Percentiles rank a stretch among this genome's conserved stretches.
Evolutionary conservation across 768 basidiomycete species (phyloP).

Genomic region (Sistotremastrum suecicum): DNA sequence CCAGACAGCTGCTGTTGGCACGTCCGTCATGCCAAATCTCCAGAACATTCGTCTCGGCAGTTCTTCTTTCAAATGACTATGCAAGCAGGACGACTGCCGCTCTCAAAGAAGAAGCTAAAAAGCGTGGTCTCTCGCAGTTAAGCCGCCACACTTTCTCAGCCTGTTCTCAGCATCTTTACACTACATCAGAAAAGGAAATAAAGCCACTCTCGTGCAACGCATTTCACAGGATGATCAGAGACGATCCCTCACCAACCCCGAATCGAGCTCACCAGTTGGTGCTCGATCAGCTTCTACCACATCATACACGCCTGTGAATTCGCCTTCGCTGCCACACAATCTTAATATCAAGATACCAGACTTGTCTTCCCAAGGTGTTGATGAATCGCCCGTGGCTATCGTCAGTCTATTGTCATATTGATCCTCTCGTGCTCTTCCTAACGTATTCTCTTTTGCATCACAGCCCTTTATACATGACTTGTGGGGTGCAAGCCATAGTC

Average conservation of each 20-base stretch:
- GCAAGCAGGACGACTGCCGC: conserved; percentile 34
- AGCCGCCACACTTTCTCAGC: conserved; percentile 6
- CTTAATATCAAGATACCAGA: conserved; percentile 46
- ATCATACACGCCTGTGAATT: conserved; percentile 7
- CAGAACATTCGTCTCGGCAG: conserved; percentile 34
- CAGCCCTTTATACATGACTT: conserved; percentile 51
- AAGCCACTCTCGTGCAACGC: conserved; percentile 38
- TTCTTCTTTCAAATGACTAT: conserved; percentile 43
- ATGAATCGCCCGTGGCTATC: conserved; percentile 36
- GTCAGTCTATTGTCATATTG: conserved; percentile 27
- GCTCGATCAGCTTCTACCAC: conserved; percentile 15
- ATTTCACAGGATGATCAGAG: conserved; percentile 31
- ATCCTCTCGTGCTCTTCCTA: conserved; percentile 3
- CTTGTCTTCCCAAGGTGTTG: conserved; percentile 24
- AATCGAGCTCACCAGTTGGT: conserved; percentile 12
- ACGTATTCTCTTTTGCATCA: conserved; percentile 1
- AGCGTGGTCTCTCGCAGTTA: conserved; percentile 42
- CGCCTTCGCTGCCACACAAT: conserved; percentile 14
- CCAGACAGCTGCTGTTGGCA: conserved; percentile 8
- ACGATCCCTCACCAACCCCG: conserved; percentile 9
- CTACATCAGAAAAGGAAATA: conserved; percentile 38
- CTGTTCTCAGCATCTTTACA: conserved; percentile 4
- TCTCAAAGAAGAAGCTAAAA: conserved; percentile 38
- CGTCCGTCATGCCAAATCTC: conserved; percentile 9
- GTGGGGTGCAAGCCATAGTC: conserved; percentile 33